These are phyloP conservation scores for Fusarium floridanum DNA, from an alignment of 2,329 filamentous ascomycete genomes.

Conservation along the genomic window DNA sequence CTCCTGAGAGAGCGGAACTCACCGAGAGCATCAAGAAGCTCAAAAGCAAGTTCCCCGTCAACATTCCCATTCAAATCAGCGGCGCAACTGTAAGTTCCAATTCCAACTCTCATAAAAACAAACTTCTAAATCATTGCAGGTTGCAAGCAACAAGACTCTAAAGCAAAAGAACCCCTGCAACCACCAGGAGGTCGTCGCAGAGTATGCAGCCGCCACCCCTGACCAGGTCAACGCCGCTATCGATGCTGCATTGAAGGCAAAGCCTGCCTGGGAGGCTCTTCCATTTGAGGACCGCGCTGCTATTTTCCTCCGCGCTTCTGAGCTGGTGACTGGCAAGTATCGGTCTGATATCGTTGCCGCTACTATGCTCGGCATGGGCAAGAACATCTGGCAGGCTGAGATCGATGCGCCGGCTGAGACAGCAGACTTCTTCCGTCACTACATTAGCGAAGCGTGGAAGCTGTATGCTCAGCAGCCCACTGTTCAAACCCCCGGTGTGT, in stretches of 20 bases:
- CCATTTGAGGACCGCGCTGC: conserved; percentile 34
- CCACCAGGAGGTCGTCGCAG: conserved; percentile 29
- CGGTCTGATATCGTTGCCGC: conserved; percentile 35
- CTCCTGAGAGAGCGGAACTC: conserved; percentile 29
- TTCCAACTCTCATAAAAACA: fast-evolving
- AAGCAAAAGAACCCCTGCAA: conserved; percentile 37
- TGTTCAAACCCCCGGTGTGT: conserved; percentile 17
- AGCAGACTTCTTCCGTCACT: conserved; percentile 53
- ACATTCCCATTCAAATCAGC: conserved; percentile 28
- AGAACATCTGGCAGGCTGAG: conserved; percentile 40
- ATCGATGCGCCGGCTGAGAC: conserved; percentile 36
- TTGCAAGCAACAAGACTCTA: conserved; percentile 15
- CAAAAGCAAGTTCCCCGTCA: conserved; percentile 31
- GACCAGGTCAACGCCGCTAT: conserved; percentile 38
- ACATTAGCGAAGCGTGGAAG: conserved; percentile 36
- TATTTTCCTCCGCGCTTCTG: conserved; percentile 34
- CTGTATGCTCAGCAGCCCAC: conserved; percentile 28
- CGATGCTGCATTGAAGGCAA: conserved; percentile 32
- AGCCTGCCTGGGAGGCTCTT: conserved; percentile 33
- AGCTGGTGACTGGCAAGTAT: conserved; percentile 37
- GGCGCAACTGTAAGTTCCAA: conserved; percentile 3
- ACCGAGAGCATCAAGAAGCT: conserved; percentile 32
- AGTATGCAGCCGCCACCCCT: conserved; percentile 33
- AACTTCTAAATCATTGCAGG: not conserved
- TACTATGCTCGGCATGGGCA: conserved; percentile 39